Conservation (phyloP, 148 eudicot genomes). For the Suaeda aralocaspica region DNA sequence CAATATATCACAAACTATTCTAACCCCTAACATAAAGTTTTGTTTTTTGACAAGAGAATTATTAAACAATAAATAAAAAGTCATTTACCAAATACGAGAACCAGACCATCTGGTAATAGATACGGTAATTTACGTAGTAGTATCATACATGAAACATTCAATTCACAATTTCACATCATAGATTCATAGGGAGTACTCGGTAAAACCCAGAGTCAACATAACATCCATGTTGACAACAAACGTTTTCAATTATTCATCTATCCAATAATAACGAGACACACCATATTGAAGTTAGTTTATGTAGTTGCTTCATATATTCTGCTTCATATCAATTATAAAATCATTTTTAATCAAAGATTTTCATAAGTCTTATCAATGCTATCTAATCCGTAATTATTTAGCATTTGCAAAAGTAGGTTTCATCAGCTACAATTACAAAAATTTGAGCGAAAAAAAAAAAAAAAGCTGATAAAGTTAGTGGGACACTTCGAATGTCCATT, state of each 20-base stretch:
- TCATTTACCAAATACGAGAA: too few relatives aligned
- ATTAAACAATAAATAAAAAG: too few relatives aligned
- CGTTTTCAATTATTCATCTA: background rate
- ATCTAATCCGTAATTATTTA: slow-evolving; percentile 18
- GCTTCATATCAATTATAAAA: background rate
- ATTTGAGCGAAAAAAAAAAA: slow-evolving; percentile 6
- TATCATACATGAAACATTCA: too few relatives aligned
- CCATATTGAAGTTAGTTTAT: background rate
- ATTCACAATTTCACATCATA: too few relatives aligned
- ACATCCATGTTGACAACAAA: background rate
- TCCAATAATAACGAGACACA: background rate
- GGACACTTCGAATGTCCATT: slow-evolving; percentile 40
- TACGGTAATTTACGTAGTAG: too few relatives aligned
- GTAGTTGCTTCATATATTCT: slow-evolving; percentile 2
- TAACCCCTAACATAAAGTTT: too few relatives aligned
- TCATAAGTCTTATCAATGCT: slow-evolving; percentile 14
- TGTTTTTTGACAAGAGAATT: too few relatives aligned
- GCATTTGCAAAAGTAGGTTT: slow-evolving; percentile 16
- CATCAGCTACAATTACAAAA: too few relatives aligned
- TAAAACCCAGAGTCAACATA: too few relatives aligned
- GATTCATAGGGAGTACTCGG: too few relatives aligned
- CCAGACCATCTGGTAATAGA: too few relatives aligned
- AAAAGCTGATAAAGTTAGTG: slow-evolving; percentile 39
- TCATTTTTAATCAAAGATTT: background rate
- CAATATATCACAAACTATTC: too few relatives aligned